Evolutionary conservation across 148 eudicot genomes (phyloP), one percentile per base, ranked within the genome.

Genomic region (Fagopyrum esculentum): DNA sequence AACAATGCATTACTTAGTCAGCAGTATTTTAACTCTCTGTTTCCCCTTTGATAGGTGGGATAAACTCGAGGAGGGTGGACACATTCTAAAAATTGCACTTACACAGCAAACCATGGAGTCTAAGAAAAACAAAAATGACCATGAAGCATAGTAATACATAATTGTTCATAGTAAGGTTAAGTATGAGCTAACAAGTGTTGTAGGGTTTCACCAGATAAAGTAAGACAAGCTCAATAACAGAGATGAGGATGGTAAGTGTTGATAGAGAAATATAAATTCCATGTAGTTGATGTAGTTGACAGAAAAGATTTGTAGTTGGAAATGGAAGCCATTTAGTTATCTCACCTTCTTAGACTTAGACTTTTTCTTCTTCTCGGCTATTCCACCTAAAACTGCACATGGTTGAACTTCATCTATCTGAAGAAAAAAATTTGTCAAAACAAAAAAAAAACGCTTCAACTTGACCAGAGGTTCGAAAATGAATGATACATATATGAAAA

Each of bases 401-500:
- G 98, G 97, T 73, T 92, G 91, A 57, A 92, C 91, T 78, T 89
- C 97, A 86, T 95, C 98, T 80, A 90, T 87, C 98, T 95, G 83
- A 77, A 17, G 26, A 76, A 61, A 46, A 13, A 15, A 29, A 50
- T 60, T 60, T 74, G 19, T 70, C 64, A 57, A 1, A 22, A 29
- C 68, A 9, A 9, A 76, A 72, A 69, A 72, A 69, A 74, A 74
- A 22, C 73, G 69, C 13, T 40, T 43, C 26, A 78, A 10, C 60
- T 6, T 10, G 43, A 17, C 4, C 44, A 75, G 13, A 72, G 52
- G 43, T 5, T 47, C 71, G 48, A 30, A 60, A 61, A 13, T 76
- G 69, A 43, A 29, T 63, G 69, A 29, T 63, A 63, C 11, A 7
- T 60, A 13, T 66, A 66, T 3, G n/a, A 43, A 12, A 43, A 66